These are phyloP conservation scores for Conoideocrella luteorostrata DNA, from an alignment of 2,329 filamentous ascomycete genomes.

Conservation along the genomic window DNA sequence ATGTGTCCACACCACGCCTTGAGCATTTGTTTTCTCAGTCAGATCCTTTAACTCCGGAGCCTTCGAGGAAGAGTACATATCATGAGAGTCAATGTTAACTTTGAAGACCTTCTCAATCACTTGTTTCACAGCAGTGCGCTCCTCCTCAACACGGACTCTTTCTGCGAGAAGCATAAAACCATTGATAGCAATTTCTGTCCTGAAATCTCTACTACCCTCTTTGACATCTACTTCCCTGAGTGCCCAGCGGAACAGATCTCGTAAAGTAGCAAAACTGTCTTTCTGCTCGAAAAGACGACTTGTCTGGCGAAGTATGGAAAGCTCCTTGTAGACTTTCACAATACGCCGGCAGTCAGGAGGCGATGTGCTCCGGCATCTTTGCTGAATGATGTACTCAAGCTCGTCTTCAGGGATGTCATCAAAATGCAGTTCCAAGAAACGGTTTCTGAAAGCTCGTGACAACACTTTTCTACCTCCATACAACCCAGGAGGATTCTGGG, in stretches of 20 bases:
- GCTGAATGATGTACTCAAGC: slow-evolving; percentile 82
- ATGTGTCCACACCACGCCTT: slow-evolving; percentile 84
- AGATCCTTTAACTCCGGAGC: slow-evolving; percentile 50
- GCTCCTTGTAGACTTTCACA: slow-evolving; percentile 86
- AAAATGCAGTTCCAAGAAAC: slow-evolving; percentile 94
- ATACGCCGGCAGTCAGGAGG: slow-evolving; percentile 89
- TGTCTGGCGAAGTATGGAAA: slow-evolving; percentile 84
- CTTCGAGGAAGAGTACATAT: slow-evolving; percentile 61
- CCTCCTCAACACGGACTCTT: slow-evolving; percentile 84
- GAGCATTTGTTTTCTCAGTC: slow-evolving; percentile 39
- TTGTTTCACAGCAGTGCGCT: slow-evolving; percentile 74
- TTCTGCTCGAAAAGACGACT: slow-evolving; percentile 93
- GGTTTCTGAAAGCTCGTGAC: slow-evolving; percentile 90
- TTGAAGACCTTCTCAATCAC: slow-evolving; percentile 90
- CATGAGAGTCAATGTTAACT: slow-evolving; percentile 67
- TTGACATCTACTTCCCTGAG: slow-evolving; percentile 76
- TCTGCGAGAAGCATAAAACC: slow-evolving; percentile 96
- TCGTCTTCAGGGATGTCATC: slow-evolving; percentile 97
- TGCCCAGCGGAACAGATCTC: slow-evolving; percentile 96
- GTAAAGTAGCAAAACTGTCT: slow-evolving; percentile 90
- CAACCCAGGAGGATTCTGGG: slow-evolving; percentile 90
- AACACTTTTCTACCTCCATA: slow-evolving; percentile 93
- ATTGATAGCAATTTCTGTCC: slow-evolving; percentile 83
- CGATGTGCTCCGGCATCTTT: slow-evolving; percentile 77
- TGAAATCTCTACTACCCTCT: too few species aligned